Conservation (phyloP, 2,329 filamentous ascomycete genomes). For the Tolypocladium sp. region DNA sequence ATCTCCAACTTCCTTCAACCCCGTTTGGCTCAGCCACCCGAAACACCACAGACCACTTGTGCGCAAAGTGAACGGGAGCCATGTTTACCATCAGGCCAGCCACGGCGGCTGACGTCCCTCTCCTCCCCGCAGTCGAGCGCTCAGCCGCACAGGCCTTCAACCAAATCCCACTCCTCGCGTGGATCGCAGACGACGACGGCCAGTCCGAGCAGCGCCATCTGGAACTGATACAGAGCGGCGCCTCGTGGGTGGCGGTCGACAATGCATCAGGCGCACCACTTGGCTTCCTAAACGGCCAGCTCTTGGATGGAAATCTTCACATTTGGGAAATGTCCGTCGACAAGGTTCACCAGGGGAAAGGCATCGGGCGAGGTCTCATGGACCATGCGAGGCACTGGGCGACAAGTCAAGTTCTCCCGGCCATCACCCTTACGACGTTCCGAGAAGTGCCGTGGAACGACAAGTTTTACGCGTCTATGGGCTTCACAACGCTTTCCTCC, state of each 20-base stretch:
- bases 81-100: slow-evolving; percentile 2
- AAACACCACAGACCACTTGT: neutral
- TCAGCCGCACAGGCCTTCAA: slow-evolving; percentile 6
- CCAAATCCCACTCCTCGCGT: slow-evolving; percentile 4
- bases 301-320: slow-evolving; percentile 4
- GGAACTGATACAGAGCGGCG: slow-evolving; percentile 2
- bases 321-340: slow-evolving; percentile 8
- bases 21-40: neutral
- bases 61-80: neutral
- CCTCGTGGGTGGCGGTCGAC: slow-evolving; percentile 5
- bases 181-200: slow-evolving; percentile 5
- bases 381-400: neutral
- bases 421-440: slow-evolving; percentile 6
- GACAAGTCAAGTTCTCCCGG: neutral
- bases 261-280: neutral
- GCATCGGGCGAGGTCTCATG: slow-evolving; percentile 4
- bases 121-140: slow-evolving; percentile 4
- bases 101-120: neutral
- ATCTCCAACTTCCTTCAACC: neutral
- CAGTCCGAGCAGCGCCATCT: slow-evolving; percentile 5
- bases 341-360: slow-evolving; percentile 1
- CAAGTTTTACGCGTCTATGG: slow-evolving; percentile 3
- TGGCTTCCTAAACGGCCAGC: slow-evolving; percentile 7
- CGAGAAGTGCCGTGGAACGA: slow-evolving; percentile 7
- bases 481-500: neutral